Percentiles rank a stretch among this genome's conserved stretches.
Conservation (phyloP, 129 eudicot species). For the Lactuca sativa region DNA sequence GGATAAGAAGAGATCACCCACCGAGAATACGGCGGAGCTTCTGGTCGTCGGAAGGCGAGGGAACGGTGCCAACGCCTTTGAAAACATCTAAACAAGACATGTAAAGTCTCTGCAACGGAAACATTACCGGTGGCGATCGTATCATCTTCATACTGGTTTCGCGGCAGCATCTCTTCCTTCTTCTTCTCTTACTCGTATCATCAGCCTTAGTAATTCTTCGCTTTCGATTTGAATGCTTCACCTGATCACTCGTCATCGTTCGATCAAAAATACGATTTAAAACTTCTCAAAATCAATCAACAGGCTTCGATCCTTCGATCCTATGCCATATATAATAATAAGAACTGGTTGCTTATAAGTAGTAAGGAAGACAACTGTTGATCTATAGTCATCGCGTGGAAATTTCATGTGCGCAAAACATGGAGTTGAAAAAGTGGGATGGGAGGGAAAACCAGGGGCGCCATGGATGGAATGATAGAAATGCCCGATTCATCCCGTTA, state of each 20-base stretch:
- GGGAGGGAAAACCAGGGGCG: constrained; percentile 41
- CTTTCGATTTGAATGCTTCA: background rate
- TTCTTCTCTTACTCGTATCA: constrained; percentile 33
- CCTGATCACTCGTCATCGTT: constrained; percentile 38
- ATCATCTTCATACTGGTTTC: constrained; percentile 17
- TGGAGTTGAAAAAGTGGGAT: constrained; percentile 15
- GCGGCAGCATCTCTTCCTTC: constrained; percentile 46
- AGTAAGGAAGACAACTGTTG: background rate
- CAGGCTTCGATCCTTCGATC: constrained; percentile 5
- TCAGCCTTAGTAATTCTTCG: constrained; percentile 10
- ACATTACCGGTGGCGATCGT: constrained; percentile 20
- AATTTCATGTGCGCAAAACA: constrained; percentile 3
- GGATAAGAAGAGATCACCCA: constrained; percentile 18
- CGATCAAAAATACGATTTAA: background rate
- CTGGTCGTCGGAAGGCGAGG: constrained; percentile 53
- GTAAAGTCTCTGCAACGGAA: constrained; percentile 53
- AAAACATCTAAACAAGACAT: constrained; percentile 47
- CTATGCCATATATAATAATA: background rate
- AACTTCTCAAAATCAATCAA: background rate
- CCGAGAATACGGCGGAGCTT: constrained; percentile 57
- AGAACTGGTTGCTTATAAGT: background rate
- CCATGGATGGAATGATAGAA: constrained; percentile 23
- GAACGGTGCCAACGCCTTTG: constrained; percentile 65
- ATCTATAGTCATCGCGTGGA: background rate
- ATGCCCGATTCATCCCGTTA: constrained; percentile 4